Base-by-base conservation (phyloP, 164 flowering plant species). In the Santalum album region DNA sequence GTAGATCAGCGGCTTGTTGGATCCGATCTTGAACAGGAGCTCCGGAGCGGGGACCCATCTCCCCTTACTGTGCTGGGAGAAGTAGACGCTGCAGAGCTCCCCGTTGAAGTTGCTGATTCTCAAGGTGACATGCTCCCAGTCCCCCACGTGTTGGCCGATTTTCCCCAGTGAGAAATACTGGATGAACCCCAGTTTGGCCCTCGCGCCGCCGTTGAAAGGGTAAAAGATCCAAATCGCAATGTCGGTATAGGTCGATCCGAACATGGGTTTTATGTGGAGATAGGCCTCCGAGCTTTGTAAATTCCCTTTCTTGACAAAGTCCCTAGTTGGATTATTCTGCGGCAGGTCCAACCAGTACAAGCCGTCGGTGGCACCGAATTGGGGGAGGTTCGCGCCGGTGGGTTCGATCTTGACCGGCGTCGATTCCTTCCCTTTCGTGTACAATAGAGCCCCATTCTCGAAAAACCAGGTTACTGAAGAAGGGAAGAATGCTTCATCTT, bases 271-370 rank as follows among this genome's bases (percentile, higher is more conserved):
- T 2, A 78, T 59, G 51, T 88, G 96, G 1, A 86, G 19, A 54
- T 91, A 91, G 19, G 70, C 82, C 53, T 59, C 61, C 0, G 82
- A 20, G 53, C 61, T 71, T 25, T 57, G 59, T 23, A 88, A 34
- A 19, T 84, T 69, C 9, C 98, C 96, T 51, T 73, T 78, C 67
- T 69, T 83, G 10, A 84, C 80, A 43, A 52, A 68, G 18, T 81
- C 87, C 51, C 63, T 75, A 2, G 54, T 71, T 0, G 14, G 54
- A 2, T 54, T 54, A 24, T 81, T 79, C 0, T 21, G 29, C 0
- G 96, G 95, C 9, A 91, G 83, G 58, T 88, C 98, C 35, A 91
- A 45, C 96, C 98, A 91, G 27, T 84, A 88, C 7, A 62, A 23
- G 0, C 73, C 96, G 57, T 88, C 95, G 26, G 81, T 71, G 0